Evolutionary conservation across 164 flowering plant genomes (phyloP), one percentile per base, ranked within the genome.

Genomic region (Liquidambar formosana): DNA sequence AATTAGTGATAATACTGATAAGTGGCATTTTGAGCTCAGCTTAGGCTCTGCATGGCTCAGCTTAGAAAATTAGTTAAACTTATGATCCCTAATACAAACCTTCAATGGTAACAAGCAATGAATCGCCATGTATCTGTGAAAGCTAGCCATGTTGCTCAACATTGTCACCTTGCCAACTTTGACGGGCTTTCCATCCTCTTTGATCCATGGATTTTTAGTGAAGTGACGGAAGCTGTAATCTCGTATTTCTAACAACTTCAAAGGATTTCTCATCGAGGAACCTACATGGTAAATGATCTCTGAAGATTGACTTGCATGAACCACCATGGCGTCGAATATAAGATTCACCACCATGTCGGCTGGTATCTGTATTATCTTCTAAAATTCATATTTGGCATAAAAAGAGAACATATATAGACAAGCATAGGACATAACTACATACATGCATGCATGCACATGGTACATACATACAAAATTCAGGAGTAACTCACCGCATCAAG

Each of bases 101-200:
- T 87, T 84, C 8, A 93, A 69, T 0, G 83, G 84, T 0, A 89
- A 63, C 57, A 84, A 12, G 79, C 83, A 87, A 16, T 78, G 84
- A 28, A 83, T 16, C 12, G 74, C 43, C 9, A 78, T 72, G 75
- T 78, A 79, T 58, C 71, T 71, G 10, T 47, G 66, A 65, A 79
- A 79, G 62, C 75, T 73, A 18, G 64, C 77, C 81, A 79, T 77
- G 26, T 61, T 65, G 49, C 26, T 68, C 60, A 76, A 19, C 12
- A 77, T 38, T 1, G 16, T 75, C 16, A 64, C 33, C 26, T 65
- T 63, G 22, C 80, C 69, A 53, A 82, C 82, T 11, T 26, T 76
- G 13, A 82, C 67, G 2, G 80, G 72, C 44, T 73, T 76, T 11
- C 85, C 85, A 23, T 82, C 73, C 59, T 70, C 79, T 53, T 71